Evolutionary conservation across 2,329 filamentous ascomycete genomes (phyloP), one percentile per base, ranked within the genome.

Genomic region (Aspergillus viridinutans): DNA sequence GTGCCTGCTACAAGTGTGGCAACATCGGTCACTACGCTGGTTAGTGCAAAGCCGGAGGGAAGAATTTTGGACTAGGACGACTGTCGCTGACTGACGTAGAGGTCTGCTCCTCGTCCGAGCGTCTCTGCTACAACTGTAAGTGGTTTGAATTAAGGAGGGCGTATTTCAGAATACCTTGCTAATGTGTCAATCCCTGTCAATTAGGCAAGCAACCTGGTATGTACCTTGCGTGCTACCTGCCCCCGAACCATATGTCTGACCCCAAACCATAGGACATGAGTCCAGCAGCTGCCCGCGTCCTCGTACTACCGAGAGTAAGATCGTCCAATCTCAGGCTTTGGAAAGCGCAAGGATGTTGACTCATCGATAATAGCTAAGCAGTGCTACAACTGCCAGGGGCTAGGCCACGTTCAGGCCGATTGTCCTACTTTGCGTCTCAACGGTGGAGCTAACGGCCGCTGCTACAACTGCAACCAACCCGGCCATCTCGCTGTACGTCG

Each of bases 101-200:
- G 84, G 92, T 96, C 67, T 99, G 94, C 89, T 94, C 93, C 61
- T 97, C 93, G 59, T 90, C 92, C 59, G 93, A 99, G 84, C 90
- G 94, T 73, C 89, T 99, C 72, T 99, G 94, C 88, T 99, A 99
- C 82, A 99, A 99, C 84, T 99, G 94, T 92, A 82, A 76, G 88
- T 79, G 62, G 57, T 47, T 54, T 53, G 28, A 23, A 38, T 52
- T 20, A 20, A 17, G 45, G 45, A 51, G 49, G 58, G 48, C 55
- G 62, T 65, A n/a, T 53, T 61, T 28, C 23, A 5, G 49, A 14
- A 29, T 51, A 25, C 26, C 38, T 55, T 49, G 53, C 66, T 73
- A 57, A 67, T 64, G 52, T 21, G 23, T 50, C 55, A 49, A 25
- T 53, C 47, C 48, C 54, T 45, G 56, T 50, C 45, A 25, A 56